phyloP scores from a whole-genome alignment of 306 rosid genomes.

The Prunus padus region DNA sequence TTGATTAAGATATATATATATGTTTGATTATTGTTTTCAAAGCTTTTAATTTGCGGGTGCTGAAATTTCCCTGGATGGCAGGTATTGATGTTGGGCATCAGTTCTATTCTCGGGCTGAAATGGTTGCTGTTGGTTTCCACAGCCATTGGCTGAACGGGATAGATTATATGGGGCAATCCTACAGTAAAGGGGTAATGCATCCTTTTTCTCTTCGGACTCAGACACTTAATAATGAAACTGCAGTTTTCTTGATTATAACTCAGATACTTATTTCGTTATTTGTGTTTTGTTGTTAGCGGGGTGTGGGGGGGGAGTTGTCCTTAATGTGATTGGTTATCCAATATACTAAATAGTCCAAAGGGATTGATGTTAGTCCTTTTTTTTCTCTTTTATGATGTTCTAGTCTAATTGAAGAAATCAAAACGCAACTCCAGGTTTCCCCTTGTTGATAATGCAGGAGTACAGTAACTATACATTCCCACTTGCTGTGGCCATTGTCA shows the following conservation, averaged over 20 bases:
- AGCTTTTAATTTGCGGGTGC: constrained; percentile 9
- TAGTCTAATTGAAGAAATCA: no score
- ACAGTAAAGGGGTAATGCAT: constrained; percentile 64
- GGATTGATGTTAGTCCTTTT: not conserved
- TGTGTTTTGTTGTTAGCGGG: not conserved
- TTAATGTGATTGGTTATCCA: not conserved
- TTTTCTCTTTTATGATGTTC: not conserved
- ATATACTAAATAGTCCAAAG: not conserved
- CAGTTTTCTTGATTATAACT: not conserved
- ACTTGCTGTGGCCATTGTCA: constrained; percentile 81
- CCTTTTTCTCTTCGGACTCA: not conserved
- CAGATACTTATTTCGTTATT: not conserved
- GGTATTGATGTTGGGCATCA: constrained; percentile 90
- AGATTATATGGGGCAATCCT: constrained; percentile 70
- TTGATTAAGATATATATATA: not conserved
- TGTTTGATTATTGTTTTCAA: not conserved
- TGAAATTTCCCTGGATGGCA: constrained; percentile 36
- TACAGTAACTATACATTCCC: constrained; percentile 52
- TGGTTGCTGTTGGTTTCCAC: constrained; percentile 93
- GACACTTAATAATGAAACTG: not conserved
- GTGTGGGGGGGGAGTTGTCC: not conserved
- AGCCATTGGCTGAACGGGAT: constrained; percentile 96
- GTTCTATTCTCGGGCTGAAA: constrained; percentile 96
- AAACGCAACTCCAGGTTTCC: constrained; percentile 1
- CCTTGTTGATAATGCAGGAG: constrained; percentile 38